Conservation (phyloP, 805 yeast species). For the Ogataea dorogensis region DNA sequence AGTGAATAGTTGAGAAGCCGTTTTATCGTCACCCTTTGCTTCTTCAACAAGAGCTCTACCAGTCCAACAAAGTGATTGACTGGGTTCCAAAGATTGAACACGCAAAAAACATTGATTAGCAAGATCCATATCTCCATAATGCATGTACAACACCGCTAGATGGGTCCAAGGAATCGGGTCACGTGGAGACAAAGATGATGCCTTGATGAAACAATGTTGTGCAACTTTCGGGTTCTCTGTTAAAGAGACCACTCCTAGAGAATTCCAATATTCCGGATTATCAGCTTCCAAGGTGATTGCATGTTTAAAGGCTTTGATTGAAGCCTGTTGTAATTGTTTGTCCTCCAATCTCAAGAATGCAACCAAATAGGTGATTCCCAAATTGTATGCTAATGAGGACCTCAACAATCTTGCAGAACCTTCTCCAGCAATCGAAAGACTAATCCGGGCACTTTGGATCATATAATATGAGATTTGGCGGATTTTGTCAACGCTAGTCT, state of each 20-base stretch:
- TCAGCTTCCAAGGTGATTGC: conserved; percentile 71
- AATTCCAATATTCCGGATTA: conserved; percentile 75
- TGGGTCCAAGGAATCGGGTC: conserved; percentile 77
- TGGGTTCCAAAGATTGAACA: conserved; percentile 82
- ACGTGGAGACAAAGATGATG: conserved; percentile 65
- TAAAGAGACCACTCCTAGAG: conserved; percentile 74
- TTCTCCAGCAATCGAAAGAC: conserved; percentile 39
- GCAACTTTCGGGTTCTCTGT: conserved; percentile 66
- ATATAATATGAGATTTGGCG: conserved; percentile 30
- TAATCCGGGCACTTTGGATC: conserved; percentile 48
- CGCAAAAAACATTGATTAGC: conserved; percentile 71
- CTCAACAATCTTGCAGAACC: conserved; percentile 45
- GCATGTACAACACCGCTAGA: conserved; percentile 72
- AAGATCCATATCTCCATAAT: conserved; percentile 63
- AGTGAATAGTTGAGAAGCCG: conserved; percentile 60
- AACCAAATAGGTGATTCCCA: conserved; percentile 64
- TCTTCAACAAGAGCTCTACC: conserved; percentile 73
- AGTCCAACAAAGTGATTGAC: conserved; percentile 72
- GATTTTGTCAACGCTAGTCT: conserved; percentile 30
- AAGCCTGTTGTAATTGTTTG: conserved; percentile 40
- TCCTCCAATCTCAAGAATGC: conserved; percentile 36
- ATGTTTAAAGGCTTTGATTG: conserved; percentile 58
- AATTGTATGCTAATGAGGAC: conserved; percentile 59
- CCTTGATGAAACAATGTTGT: conserved; percentile 91
- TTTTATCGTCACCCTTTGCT: conserved; percentile 45